phyloP scores from a whole-genome alignment of 306 rosid species.

The Rosa multiflora region DNA sequence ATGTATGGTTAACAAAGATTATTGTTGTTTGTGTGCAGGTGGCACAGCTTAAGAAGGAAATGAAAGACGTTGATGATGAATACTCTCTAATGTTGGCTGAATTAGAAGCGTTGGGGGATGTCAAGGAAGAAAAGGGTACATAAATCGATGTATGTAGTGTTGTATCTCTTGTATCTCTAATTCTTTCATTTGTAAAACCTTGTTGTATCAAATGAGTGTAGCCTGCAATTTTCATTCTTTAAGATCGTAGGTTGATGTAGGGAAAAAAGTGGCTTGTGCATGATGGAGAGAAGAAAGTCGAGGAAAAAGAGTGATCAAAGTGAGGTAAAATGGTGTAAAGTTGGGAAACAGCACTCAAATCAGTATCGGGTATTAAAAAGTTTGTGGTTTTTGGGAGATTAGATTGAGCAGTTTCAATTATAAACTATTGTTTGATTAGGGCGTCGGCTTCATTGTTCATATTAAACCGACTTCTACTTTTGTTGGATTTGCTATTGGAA shows the following conservation, averaged over 20 bases:
- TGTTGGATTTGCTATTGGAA: background rate
- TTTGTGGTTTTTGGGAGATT: too few species aligned
- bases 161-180: background rate
- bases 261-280: background rate
- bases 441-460: background rate
- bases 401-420: background rate
- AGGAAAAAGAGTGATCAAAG: background rate
- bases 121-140: conserved; percentile 42
- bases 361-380: too few species aligned
- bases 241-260: background rate
- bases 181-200: conserved; percentile 13
- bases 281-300: background rate
- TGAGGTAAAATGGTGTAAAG: background rate
- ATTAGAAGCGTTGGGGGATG: conserved; percentile 29
- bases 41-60: conserved; percentile 44
- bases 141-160: conserved; percentile 15
- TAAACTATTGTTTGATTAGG: background rate
- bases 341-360: background rate
- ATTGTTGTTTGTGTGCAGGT: conserved; percentile 48
- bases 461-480: background rate
- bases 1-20: background rate
- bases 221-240: background rate
- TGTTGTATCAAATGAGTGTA: background rate
- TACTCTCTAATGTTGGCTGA: conserved; percentile 46
- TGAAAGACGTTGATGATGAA: conserved; percentile 38